Conservation (phyloP, 805 yeast species). For the Myxozyma neglecta region DNA sequence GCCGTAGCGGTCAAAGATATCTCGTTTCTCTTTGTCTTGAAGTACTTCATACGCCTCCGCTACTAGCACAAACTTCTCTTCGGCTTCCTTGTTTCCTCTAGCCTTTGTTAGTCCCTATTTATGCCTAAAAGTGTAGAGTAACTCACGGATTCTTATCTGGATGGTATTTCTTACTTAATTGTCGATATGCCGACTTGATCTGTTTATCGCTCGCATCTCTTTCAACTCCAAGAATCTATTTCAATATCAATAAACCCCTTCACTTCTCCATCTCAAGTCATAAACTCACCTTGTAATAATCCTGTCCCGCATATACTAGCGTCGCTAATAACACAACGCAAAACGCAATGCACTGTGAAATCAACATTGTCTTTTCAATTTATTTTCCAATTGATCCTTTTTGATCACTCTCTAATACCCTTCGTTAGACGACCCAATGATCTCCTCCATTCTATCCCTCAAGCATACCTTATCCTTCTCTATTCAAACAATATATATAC, state of each 20-base stretch:
- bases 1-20: slow-evolving; percentile 73
- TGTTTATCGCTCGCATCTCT: slow-evolving; percentile 73
- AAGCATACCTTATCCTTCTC: no score
- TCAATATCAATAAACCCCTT: neutral
- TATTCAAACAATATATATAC: neutral
- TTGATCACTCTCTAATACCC: no score
- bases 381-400: no score
- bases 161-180: slow-evolving; percentile 79
- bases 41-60: slow-evolving; percentile 92
- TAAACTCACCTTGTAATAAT: slow-evolving; percentile 26
- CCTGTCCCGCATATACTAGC: slow-evolving; percentile 21
- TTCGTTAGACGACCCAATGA: no score
- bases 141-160: slow-evolving; percentile 82
- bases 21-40: slow-evolving; percentile 66
- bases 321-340: slow-evolving; percentile 21
- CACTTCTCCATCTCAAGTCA: neutral
- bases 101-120: slow-evolving; percentile 10
- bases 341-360: slow-evolving; percentile 6
- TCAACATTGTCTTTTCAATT: slow-evolving; percentile 1
- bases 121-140: slow-evolving; percentile 27
- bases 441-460: no score
- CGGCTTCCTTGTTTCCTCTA: slow-evolving; percentile 73
- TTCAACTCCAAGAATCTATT: slow-evolving; percentile 61
- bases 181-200: slow-evolving; percentile 81
- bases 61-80: slow-evolving; percentile 80